Evolutionary conservation across 208 protist genomes (phyloP), one percentile per base, ranked within the genome.

Genomic region (Wallacemonas rigidus): DNA sequence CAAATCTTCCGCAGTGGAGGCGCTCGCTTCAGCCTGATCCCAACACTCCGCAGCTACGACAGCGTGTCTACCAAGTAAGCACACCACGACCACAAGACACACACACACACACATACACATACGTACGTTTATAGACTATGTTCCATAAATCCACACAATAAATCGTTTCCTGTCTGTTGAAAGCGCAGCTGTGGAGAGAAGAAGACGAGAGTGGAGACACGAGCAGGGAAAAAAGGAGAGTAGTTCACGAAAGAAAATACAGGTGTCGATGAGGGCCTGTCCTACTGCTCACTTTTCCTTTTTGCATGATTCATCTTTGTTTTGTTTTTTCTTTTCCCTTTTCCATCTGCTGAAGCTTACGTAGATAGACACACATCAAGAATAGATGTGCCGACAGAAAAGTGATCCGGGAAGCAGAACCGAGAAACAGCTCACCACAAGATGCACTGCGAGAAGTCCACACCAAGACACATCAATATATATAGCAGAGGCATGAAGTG

Each of bases 1-100:
- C 87, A 93, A 55, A 93, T 96, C 40, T 96, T 96, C 71, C 89
- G 92, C 44, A 92, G 80, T 57, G 80, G 81, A 61, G 92, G 92
- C 6, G 79, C 93, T 55, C 85, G 92, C 3, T 79, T 83, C 51
- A 89, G 85, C 70, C 78, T 96, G 26, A 56, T 96, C 35, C 92
- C 92, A 14, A 90, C 92, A 9, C 67, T 93, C 64, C 89, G 92
- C 48, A 88, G 91, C 58, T 94, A 93, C 67, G 89, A 96, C 77
- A 91, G 87, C 40, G 85, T 95, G 5, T 85, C 82, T 5, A 53
- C 60, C 5, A 95, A 93, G 76, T 95, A 80, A 79, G 7, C 56
- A 43, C 26, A 26, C 45, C 45, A 53, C 35, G 64, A 58, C 44
- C 14, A 6, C 9, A 9, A 15, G 6, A 51, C 44, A 35, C 11